A percentile compares a stretch with the other conserved stretches of the same genome.
These are phyloP conservation scores for Vickermania ingenoplastis DNA, from an alignment of 208 protist species.

Conservation along the genomic window DNA sequence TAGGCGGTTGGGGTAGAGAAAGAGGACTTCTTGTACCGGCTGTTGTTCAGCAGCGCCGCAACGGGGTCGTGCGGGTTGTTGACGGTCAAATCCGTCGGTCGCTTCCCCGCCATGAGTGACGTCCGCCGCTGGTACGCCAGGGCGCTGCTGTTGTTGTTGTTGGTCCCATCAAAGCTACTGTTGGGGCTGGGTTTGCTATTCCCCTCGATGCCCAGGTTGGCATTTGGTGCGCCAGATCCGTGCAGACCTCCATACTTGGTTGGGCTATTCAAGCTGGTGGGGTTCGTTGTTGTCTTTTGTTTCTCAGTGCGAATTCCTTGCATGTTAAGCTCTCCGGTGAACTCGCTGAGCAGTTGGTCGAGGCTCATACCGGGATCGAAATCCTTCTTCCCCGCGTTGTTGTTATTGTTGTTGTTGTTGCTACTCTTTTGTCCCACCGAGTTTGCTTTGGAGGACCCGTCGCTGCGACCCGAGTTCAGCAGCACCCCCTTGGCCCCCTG, in stretches of 20 bases:
- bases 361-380: slow-evolving; percentile 33
- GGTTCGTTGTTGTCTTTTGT: slow-evolving; percentile 1
- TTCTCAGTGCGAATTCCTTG: slow-evolving; percentile 30
- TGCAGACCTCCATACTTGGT: background rate
- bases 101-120: background rate
- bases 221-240: background rate
- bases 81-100: background rate
- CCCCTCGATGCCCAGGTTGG: background rate
- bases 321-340: slow-evolving; percentile 50
- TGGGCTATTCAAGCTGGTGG: too few species aligned
- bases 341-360: slow-evolving; percentile 65
- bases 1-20: background rate
- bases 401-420: too few species aligned
- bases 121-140: background rate
- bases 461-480: background rate
- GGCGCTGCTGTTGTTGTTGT: background rate
- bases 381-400: background rate
- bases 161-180: background rate
- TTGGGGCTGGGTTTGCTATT: background rate
- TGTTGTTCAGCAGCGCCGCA: slow-evolving; percentile 44
- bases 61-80: slow-evolving; percentile 20
- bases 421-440: too few species aligned
- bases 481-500: background rate
- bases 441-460: background rate
- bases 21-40: slow-evolving; percentile 39